phyloP scores from a whole-genome alignment of 2,329 filamentous ascomycete species.

The Lasiodiplodia gonubiensis region DNA sequence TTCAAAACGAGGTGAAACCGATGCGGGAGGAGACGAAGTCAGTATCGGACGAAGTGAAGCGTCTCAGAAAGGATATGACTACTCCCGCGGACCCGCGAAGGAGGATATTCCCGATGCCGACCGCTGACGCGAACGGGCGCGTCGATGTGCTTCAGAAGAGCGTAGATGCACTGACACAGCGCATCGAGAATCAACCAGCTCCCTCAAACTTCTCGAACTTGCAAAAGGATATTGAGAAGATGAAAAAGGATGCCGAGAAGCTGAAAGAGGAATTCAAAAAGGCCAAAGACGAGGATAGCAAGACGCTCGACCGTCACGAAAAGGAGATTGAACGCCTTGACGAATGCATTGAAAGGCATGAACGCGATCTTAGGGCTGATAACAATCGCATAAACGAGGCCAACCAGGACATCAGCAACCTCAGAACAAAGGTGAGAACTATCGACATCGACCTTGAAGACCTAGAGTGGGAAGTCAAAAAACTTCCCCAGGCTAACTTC shows the following conservation, averaged over 20 bases:
- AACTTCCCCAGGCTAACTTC: neutral
- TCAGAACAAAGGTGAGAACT: neutral
- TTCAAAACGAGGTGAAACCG: neutral
- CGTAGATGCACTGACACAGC: neutral
- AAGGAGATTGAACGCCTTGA: neutral
- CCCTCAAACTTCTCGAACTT: neutral
- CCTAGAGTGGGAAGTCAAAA: neutral
- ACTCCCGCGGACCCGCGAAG: neutral
- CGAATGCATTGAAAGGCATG: neutral
- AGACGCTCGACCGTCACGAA: neutral
- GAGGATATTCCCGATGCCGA: neutral
- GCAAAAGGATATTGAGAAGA: neutral
- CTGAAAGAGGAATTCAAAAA: neutral
- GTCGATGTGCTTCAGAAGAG: neutral
- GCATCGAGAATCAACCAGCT: neutral
- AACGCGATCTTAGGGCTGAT: conserved; percentile 4
- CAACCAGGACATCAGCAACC: neutral
- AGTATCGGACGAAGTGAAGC: neutral
- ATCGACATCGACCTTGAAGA: neutral
- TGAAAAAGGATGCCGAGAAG: neutral
- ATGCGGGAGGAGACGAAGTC: neutral
- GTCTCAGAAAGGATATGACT: neutral
- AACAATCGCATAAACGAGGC: conserved; percentile 10
- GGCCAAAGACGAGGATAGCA: neutral
- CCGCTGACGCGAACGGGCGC: neutral